Percentiles rank a stretch among this genome's conserved stretches.
Conservation (phyloP, 495 filamentous ascomycete genomes). For the Filosporella fistucella region DNA sequence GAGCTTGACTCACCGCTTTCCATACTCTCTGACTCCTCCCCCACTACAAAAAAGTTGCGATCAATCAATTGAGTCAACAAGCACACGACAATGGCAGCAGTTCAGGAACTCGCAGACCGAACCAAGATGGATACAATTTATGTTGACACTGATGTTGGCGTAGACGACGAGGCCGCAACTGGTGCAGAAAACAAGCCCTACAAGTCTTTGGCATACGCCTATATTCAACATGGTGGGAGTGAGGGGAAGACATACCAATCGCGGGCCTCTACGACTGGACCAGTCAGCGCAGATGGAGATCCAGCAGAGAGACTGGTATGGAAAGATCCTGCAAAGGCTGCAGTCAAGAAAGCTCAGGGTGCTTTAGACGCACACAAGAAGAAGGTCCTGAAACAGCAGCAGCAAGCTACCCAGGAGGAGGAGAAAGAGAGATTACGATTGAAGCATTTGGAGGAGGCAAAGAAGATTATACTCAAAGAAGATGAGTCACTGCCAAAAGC, state of each 20-base stretch:
- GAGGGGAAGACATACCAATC: slow-evolving; percentile 58
- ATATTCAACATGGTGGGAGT: slow-evolving; percentile 63
- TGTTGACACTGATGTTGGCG: slow-evolving; percentile 74
- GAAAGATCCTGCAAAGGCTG: slow-evolving; percentile 79
- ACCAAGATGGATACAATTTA: slow-evolving; percentile 49
- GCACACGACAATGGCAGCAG: slow-evolving; percentile 19
- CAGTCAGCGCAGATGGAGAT: slow-evolving; percentile 57
- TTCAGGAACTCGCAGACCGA: slow-evolving; percentile 22
- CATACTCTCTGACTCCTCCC: neutral
- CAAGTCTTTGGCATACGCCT: slow-evolving; percentile 74
- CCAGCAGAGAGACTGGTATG: slow-evolving; percentile 51
- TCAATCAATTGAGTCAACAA: slow-evolving; percentile 15
- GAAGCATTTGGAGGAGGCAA: slow-evolving; percentile 73
- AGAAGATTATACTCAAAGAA: slow-evolving; percentile 75
- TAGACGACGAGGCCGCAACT: slow-evolving; percentile 59
- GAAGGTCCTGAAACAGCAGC: slow-evolving; percentile 69
- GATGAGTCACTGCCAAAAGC: slow-evolving; percentile 76
- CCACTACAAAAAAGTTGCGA: slow-evolving; percentile 11
- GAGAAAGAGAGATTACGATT: slow-evolving; percentile 64
- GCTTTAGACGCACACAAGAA: slow-evolving; percentile 69
- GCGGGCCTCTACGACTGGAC: slow-evolving; percentile 63
- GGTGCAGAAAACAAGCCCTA: slow-evolving; percentile 71
- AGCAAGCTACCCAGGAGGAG: slow-evolving; percentile 63
- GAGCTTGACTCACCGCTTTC: neutral
- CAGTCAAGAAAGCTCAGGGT: slow-evolving; percentile 75